Conservation (phyloP, 345 rosid genomes). For the Garcia nutans region DNA sequence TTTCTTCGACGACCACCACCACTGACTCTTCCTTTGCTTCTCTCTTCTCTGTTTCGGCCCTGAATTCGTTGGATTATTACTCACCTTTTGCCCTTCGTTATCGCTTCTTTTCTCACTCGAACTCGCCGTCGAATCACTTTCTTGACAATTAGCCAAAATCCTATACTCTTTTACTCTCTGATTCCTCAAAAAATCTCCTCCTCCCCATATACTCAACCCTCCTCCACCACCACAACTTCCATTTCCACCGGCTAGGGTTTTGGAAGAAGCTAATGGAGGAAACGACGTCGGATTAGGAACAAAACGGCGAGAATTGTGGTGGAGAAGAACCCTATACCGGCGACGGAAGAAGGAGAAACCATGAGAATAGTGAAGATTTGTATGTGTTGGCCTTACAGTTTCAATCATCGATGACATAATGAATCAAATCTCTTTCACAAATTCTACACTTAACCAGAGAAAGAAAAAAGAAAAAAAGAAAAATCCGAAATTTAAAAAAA, state of each 20-base stretch:
- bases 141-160: conserved; percentile 62
- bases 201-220: conserved; percentile 3
- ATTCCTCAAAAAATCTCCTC: conserved; percentile 26
- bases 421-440: background rate
- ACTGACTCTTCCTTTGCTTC: conserved; percentile 46
- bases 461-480: background rate
- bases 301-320: conserved; percentile 34
- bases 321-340: conserved; percentile 43
- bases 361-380: conserved; percentile 36
- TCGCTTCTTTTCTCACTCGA: conserved; percentile 41
- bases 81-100: conserved; percentile 35
- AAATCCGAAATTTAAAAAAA: too few species aligned
- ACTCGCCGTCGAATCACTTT: conserved; percentile 43
- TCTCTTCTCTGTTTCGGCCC: conserved; percentile 50
- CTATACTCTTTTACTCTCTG: conserved; percentile 35
- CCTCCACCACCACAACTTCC: too few species aligned
- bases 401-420: conserved; percentile 46
- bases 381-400: conserved; percentile 37
- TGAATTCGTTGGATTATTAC: conserved; percentile 31
- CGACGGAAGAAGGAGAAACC: conserved; percentile 31
- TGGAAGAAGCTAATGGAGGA: conserved; percentile 10
- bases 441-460: conserved; percentile 40
- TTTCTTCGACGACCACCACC: conserved; percentile 74
- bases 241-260: background rate
- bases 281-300: conserved; percentile 29